phyloP scores from a whole-genome alignment of 1,284 basidiomycete species.

The Ustilago trichophora region DNA sequence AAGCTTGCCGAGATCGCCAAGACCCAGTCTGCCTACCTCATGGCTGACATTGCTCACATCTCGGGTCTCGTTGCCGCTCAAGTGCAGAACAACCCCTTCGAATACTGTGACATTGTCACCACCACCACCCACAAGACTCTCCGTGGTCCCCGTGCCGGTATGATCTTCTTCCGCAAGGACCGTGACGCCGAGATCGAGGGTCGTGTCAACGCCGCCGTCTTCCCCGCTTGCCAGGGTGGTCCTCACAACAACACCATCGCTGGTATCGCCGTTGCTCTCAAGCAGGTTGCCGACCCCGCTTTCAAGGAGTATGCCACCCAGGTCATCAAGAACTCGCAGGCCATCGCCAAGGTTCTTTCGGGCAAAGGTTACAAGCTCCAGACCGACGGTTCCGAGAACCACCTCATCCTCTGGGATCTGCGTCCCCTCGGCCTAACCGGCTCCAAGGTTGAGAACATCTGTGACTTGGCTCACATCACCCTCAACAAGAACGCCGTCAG shows the following conservation, averaged over 20 bases:
- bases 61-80: conserved; percentile 93
- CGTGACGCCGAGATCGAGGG: conserved; percentile 87
- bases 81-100: conserved; percentile 91
- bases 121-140: conserved; percentile 90
- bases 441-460: conserved; percentile 98
- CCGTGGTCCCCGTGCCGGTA: conserved; percentile 94
- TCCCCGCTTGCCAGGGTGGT: conserved; percentile 99
- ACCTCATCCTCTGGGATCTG: conserved; percentile 97
- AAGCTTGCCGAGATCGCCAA: conserved; percentile 83
- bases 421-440: conserved; percentile 94
- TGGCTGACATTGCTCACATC: conserved; percentile 92
- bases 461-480: conserved; percentile 88
- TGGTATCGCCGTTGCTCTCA: conserved; percentile 91
- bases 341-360: conserved; percentile 61
- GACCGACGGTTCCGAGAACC: conserved; percentile 96
- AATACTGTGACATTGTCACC: conserved; percentile 84
- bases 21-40: conserved; percentile 83
- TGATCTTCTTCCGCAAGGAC: conserved; percentile 99
- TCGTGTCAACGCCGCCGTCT: conserved; percentile 96
- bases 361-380: conserved; percentile 80
- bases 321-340: conserved; percentile 75
- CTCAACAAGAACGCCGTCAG: conserved; percentile 89
- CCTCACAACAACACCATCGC: conserved; percentile 99
- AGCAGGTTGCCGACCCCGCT: conserved; percentile 87
- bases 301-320: conserved; percentile 95